phyloP scores from a whole-genome alignment of 2,329 filamentous ascomycete genomes.

The Lachnellula occidentalis region DNA sequence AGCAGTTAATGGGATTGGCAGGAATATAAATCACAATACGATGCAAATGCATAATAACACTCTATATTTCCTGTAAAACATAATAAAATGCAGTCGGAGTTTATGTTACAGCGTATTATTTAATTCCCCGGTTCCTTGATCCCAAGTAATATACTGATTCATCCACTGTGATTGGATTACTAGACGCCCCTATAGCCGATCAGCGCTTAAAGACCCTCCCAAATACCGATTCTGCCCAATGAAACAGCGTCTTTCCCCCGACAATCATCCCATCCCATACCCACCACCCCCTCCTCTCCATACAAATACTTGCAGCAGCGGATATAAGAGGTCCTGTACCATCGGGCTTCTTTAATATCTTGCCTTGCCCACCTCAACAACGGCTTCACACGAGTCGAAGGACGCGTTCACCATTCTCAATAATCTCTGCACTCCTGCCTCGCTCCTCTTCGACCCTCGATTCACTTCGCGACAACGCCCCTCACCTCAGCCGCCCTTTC shows the following conservation, averaged over 20 bases:
- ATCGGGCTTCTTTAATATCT: slow-evolving; percentile 1
- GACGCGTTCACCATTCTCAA: slow-evolving; percentile 28
- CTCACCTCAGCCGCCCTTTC: slow-evolving; percentile 20
- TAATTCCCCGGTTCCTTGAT: neutral
- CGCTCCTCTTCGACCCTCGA: slow-evolving; percentile 37
- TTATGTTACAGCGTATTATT: neutral
- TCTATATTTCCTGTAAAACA: no score
- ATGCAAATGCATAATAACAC: no score
- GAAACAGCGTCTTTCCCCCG: neutral
- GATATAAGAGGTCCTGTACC: neutral
- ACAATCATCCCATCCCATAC: slow-evolving; percentile 1
- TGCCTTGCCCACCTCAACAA: slow-evolving; percentile 17
- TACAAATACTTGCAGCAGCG: neutral
- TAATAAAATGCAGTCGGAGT: no score
- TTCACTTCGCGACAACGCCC: slow-evolving; percentile 33
- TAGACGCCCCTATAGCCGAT: neutral
- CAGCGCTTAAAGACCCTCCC: neutral
- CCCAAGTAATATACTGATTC: neutral
- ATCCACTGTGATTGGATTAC: neutral
- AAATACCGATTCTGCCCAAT: neutral
- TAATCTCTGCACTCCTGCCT: slow-evolving; percentile 34
- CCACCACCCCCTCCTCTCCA: neutral
- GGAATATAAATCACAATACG: no score
- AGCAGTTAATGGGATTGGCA: no score
- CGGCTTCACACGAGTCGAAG: slow-evolving; percentile 30